These are phyloP conservation scores for Pharnaceum exiguum DNA, from an alignment of 148 eudicot genomes.

Conservation along the genomic window DNA sequence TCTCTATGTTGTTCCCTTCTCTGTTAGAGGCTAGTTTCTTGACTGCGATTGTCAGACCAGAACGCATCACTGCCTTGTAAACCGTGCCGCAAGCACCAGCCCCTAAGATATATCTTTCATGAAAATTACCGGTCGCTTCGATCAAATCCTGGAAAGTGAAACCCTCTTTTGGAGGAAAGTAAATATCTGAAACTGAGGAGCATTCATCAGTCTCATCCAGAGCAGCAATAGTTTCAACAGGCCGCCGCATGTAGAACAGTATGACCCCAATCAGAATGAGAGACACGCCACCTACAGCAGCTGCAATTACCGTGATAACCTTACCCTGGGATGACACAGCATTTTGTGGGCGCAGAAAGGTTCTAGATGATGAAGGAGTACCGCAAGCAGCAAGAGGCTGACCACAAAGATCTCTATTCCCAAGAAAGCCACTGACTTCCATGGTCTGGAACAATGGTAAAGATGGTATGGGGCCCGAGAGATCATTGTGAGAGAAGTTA, in stretches of 20 bases:
- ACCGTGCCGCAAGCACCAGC: constrained; percentile 91
- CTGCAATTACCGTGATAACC: constrained; percentile 49
- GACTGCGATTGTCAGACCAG: constrained; percentile 69
- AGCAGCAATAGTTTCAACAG: constrained; percentile 47
- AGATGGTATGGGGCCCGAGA: constrained; percentile 76
- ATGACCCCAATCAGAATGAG: constrained; percentile 62
- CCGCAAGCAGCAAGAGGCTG: constrained; percentile 53
- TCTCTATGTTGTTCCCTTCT: constrained; percentile 81
- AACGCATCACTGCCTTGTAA: constrained; percentile 77
- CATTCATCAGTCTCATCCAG: constrained; percentile 37
- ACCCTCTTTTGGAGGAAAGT: constrained; percentile 90
- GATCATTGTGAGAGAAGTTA: constrained; percentile 76
- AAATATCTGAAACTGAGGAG: constrained; percentile 67
- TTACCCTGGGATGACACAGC: constrained; percentile 41
- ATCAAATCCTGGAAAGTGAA: constrained; percentile 85
- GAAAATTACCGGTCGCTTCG: constrained; percentile 73
- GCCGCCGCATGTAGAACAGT: constrained; percentile 55
- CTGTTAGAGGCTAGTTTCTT: constrained; percentile 84
- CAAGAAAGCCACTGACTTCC: constrained; percentile 62
- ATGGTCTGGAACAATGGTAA: constrained; percentile 57
- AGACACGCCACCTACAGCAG: constrained; percentile 70
- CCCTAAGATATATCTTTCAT: constrained; percentile 66
- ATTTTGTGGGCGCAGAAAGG: constrained; percentile 20
- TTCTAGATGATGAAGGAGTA: constrained; percentile 22
- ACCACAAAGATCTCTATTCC: constrained; percentile 83